phyloP scores from a whole-genome alignment of 2,329 filamentous ascomycete genomes.

The Aspergillus sclerotialis region DNA sequence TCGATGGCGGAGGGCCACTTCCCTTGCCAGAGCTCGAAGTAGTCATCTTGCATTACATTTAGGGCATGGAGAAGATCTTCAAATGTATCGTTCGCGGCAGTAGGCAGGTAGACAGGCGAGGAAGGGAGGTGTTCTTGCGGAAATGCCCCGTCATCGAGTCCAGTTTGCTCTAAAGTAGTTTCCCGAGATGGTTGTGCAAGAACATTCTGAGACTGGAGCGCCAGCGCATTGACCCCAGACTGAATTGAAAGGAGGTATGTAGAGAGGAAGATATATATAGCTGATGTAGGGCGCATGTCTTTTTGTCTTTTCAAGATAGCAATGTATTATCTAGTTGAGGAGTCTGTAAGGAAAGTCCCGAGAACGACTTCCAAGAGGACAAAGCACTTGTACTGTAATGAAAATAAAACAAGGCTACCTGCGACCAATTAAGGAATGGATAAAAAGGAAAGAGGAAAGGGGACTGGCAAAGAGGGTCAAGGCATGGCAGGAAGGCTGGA shows the following conservation, averaged over 20 bases:
- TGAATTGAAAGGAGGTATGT: conserved; percentile 17
- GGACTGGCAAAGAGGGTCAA: not conserved
- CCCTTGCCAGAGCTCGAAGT: conserved; percentile 69
- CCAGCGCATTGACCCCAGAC: conserved; percentile 21
- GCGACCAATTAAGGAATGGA: conserved; percentile 3
- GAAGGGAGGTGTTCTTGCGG: conserved; percentile 8
- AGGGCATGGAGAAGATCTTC: conserved; percentile 55
- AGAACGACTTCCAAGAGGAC: conserved; percentile 1
- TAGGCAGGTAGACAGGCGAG: conserved; percentile 11
- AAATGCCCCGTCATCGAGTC: conserved; percentile 5
- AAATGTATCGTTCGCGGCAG: conserved; percentile 17
- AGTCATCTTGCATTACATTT: conserved; percentile 66
- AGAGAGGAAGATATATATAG: conserved; percentile 13
- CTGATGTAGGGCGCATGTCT: not conserved
- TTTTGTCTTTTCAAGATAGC: no score
- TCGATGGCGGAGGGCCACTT: conserved; percentile 84
- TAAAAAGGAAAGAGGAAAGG: conserved; percentile 1
- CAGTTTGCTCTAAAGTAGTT: conserved; percentile 5
- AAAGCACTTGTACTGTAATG: no score
- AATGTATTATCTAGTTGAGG: no score
- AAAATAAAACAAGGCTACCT: conserved; percentile 3
- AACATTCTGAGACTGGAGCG: conserved; percentile 20
- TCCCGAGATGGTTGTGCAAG: conserved; percentile 10
- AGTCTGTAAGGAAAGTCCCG: no score
- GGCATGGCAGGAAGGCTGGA: not conserved